Evolutionary conservation across 768 basidiomycete genomes (phyloP).

Genomic region (Neoboletus brunneissimus): DNA sequence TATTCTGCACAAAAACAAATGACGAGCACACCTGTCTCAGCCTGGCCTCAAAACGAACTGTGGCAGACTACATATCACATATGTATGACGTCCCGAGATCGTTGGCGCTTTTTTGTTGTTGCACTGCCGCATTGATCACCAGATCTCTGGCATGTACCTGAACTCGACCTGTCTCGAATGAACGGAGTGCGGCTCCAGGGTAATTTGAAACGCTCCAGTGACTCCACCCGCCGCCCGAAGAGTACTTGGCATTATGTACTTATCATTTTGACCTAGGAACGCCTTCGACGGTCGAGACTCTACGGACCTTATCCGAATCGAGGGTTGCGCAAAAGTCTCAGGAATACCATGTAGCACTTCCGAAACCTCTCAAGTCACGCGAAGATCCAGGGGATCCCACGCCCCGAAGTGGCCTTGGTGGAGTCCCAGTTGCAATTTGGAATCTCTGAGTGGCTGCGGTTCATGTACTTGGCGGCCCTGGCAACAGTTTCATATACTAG

Average conservation of each 20-base stretch:
- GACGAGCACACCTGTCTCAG: background rate
- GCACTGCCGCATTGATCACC: background rate
- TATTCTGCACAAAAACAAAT: background rate
- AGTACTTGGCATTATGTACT: too few species aligned
- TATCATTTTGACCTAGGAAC: too few species aligned
- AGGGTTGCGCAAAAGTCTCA: slow-evolving; percentile 3
- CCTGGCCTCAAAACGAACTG: background rate
- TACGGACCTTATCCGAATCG: slow-evolving; percentile 13
- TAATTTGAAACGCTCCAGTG: background rate
- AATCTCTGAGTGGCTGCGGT: background rate
- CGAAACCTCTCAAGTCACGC: background rate
- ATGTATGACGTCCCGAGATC: background rate
- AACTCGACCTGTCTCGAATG: background rate
- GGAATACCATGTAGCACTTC: background rate
- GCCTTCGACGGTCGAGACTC: slow-evolving; percentile 10
- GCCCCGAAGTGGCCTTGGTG: background rate
- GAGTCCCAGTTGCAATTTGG: background rate
- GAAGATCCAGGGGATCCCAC: background rate
- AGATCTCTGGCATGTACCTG: background rate
- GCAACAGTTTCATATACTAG: too few species aligned
- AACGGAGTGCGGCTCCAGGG: background rate
- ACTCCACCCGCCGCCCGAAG: too few species aligned
- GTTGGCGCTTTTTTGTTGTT: background rate
- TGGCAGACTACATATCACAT: background rate
- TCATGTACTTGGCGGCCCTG: background rate